phyloP scores from a whole-genome alignment of 1,284 basidiomycete species.

The Xanthoconium separans region DNA sequence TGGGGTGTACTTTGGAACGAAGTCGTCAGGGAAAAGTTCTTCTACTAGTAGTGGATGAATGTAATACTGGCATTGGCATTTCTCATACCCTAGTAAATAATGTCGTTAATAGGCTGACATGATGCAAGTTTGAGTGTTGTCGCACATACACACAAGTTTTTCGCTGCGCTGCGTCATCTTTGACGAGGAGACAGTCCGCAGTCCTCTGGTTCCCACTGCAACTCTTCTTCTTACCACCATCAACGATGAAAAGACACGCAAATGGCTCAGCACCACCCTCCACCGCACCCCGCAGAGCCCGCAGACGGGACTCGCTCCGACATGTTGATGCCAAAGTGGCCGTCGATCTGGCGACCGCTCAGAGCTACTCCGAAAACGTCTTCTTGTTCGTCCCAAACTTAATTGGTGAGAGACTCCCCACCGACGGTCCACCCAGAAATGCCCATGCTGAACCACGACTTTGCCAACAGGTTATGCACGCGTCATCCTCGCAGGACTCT shows the following conservation, averaged over 20 bases:
- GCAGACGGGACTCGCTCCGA: constrained; percentile 45
- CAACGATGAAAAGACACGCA: constrained; percentile 27
- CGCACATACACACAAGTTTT: too few species aligned
- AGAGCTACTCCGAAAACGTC: constrained; percentile 87
- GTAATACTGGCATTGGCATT: too few species aligned
- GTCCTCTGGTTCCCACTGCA: background rate
- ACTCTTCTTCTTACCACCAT: constrained; percentile 2
- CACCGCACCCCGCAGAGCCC: constrained; percentile 15
- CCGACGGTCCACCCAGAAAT: background rate
- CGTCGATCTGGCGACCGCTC: constrained; percentile 80
- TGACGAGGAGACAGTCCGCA: background rate
- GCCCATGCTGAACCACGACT: constrained; percentile 2
- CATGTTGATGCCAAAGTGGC: constrained; percentile 78
- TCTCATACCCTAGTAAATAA: too few species aligned
- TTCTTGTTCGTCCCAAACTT: constrained; percentile 97
- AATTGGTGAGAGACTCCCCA: constrained; percentile 63
- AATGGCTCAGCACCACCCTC: constrained; percentile 27
- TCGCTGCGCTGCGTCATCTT: constrained; percentile 20
- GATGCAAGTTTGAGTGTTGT: constrained; percentile 13
- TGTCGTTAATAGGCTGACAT: constrained; percentile 22
- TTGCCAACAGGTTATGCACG: constrained; percentile 77
- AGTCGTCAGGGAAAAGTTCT: background rate
- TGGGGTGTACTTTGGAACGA: constrained; percentile 28
- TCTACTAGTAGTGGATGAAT: background rate
- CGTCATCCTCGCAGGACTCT: constrained; percentile 86